Evolutionary conservation across 2,329 filamentous ascomycete species (phyloP).

Genomic region (Cordyceps pruinosa): DNA sequence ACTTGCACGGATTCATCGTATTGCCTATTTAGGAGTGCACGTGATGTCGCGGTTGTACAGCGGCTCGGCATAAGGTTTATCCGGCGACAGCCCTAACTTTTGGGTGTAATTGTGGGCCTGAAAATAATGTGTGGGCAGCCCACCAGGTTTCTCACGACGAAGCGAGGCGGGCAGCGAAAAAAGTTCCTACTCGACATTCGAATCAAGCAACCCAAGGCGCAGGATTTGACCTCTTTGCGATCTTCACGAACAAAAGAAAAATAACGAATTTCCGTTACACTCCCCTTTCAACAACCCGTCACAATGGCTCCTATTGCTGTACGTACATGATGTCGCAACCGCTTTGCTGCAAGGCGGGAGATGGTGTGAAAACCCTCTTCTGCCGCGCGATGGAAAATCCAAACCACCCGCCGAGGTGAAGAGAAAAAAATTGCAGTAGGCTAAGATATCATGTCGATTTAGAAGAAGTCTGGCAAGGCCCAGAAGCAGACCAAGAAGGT

Average conservation of each 20-base stretch:
- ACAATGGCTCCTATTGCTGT: constrained; percentile 83
- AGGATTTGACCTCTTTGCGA: constrained; percentile 73
- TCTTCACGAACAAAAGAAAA: constrained; percentile 23
- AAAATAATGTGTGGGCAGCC: constrained; percentile 16
- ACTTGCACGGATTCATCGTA: not conserved
- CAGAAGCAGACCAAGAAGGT: constrained; percentile 87
- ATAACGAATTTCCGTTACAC: constrained; percentile 15
- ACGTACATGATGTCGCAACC: constrained; percentile 60
- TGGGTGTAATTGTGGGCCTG: constrained; percentile 12
- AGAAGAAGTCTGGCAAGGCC: constrained; percentile 61
- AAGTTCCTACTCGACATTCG: constrained; percentile 14
- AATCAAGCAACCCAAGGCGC: constrained; percentile 45
- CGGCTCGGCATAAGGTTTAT: constrained; percentile 14
- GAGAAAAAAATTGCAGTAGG: constrained; percentile 69
- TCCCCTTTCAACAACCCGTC: constrained; percentile 25
- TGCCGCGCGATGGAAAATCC: constrained; percentile 28
- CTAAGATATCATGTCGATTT: constrained; percentile 66
- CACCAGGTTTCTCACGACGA: constrained; percentile 11
- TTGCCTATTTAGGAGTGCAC: constrained; percentile 7
- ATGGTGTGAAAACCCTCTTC: not conserved
- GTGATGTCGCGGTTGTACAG: not conserved
- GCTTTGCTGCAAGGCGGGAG: constrained; percentile 88
- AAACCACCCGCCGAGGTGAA: not conserved
- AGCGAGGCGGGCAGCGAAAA: constrained; percentile 2
- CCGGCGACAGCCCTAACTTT: constrained; percentile 30